Evolutionary conservation across 2,329 filamentous ascomycete genomes (phyloP), one percentile per base, ranked within the genome.

Genomic region (Hypoxylon sp.): DNA sequence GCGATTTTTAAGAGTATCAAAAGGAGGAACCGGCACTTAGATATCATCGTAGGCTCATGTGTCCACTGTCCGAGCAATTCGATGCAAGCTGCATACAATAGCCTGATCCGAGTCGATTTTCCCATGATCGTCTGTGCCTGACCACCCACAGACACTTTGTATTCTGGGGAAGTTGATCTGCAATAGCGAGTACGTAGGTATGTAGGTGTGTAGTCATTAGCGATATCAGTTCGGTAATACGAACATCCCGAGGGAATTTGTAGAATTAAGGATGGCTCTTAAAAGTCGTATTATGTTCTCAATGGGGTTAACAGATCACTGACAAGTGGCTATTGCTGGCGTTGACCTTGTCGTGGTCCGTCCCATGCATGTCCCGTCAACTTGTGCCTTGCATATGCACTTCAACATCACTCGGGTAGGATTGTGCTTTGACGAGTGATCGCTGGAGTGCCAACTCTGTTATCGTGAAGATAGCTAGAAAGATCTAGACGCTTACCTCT

Each of bases 341-440:
- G 39, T 63, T 37, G 50, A 39, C 65, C 57, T 59, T 60, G 57
- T 61, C 3, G 54, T 68, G 62, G 69, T 17, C 62, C 66, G 69
- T 48, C 24, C 62, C 69, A 69, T 71, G 66, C 66, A 69, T 69
- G 69, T 44, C 55, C 55, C 52, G 37, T 61, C 61, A 61, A 61
- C 47, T 35, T 37, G 69, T 69, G 69, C 69, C 69, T 71, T 71
- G 69, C 69, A 71, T 71, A 71, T 71, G 69, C 65, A 64, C 61
- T 60, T 57, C 31, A 33, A 61, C 58, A 60, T 52, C 59, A 63
- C 58, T 62, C 46, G 58, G 64, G 61, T 59, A 65, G 59, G 62
- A 69, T 59, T 60, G 62, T 61, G 57, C 62, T 66, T 63, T 46
- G 50, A 64, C 58, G 33, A 51, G 44, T 54, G 60, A 54, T 62